phyloP scores from a whole-genome alignment of 176 grass and related monocot genomes.

The Alopecurus myosuroides region DNA sequence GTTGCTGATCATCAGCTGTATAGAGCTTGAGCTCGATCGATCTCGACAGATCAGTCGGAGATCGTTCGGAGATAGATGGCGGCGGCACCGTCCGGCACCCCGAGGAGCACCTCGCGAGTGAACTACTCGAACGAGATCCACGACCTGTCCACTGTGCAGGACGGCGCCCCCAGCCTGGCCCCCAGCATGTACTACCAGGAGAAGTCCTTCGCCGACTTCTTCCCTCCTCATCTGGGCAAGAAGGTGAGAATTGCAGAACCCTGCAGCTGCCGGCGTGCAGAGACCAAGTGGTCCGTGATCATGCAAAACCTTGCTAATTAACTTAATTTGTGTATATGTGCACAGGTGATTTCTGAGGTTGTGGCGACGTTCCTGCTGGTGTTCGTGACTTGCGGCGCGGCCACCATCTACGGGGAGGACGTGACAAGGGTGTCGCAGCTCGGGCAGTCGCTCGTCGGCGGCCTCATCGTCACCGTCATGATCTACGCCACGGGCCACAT shows the following conservation, averaged over 20 bases:
- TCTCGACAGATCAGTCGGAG: neutral
- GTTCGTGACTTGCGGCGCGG: constrained; percentile 83
- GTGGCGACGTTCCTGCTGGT: constrained; percentile 87
- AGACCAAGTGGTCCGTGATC: neutral
- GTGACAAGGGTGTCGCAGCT: constrained; percentile 68
- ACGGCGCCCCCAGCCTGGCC: constrained; percentile 23
- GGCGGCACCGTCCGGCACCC: neutral
- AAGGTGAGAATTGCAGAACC: constrained; percentile 33
- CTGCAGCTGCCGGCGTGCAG: neutral
- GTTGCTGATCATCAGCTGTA: neutral
- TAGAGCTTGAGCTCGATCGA: neutral
- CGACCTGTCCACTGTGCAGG: constrained; percentile 67
- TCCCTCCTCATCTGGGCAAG: constrained; percentile 66
- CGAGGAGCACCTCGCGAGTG: constrained; percentile 47
- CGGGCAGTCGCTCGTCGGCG: constrained; percentile 63
- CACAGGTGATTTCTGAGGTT: constrained; percentile 77
- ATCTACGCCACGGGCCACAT: constrained; percentile 94
- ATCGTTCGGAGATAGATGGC: neutral
- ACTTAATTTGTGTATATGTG: neutral
- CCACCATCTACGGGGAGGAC: constrained; percentile 61
- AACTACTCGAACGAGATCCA: constrained; percentile 93
- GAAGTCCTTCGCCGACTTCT: constrained; percentile 54
- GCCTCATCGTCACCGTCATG: constrained; percentile 83
- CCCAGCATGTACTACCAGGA: constrained; percentile 48
- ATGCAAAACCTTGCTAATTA: neutral